Conservation (phyloP, 2,329 filamentous ascomycete genomes). For the Neopestalotiopsis sp. region DNA sequence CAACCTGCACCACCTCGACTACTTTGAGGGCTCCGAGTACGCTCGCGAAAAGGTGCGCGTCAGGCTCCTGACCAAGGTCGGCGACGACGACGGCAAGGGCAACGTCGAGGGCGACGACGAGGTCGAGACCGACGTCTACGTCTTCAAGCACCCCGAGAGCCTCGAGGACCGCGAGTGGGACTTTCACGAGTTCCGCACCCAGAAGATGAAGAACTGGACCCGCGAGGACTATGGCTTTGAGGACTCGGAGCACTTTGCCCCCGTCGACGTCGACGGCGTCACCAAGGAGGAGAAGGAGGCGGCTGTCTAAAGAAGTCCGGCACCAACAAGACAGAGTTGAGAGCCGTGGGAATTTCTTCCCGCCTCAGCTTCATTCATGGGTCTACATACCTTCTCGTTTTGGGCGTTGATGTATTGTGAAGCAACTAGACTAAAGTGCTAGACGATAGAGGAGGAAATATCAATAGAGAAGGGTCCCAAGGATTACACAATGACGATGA, state of each 20-base stretch:
- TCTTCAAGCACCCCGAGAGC: conserved; percentile 56
- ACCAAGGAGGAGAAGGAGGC: conserved; percentile 27
- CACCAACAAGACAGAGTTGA: no score
- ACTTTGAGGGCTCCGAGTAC: conserved; percentile 77
- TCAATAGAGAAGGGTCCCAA: neutral
- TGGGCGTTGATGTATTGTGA: neutral
- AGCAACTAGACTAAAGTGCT: neutral
- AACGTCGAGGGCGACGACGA: conserved; percentile 47
- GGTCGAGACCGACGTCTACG: conserved; percentile 66
- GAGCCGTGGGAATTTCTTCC: conserved; percentile 3
- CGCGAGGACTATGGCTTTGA: conserved; percentile 54
- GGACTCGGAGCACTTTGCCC: conserved; percentile 35
- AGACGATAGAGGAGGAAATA: neutral
- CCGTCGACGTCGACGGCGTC: conserved; percentile 24
- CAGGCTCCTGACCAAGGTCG: conserved; percentile 44
- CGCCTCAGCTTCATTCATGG: neutral
- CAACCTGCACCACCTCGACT: conserved; percentile 77
- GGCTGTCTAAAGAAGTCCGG: conserved; percentile 26
- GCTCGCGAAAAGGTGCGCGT: conserved; percentile 40
- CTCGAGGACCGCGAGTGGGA: conserved; percentile 86
- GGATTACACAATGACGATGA: neutral
- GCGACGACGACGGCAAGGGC: conserved; percentile 45
- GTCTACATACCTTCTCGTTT: neutral
- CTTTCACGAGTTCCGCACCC: conserved; percentile 79
- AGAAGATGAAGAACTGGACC: conserved; percentile 69